Base-by-base conservation (phyloP, 2,329 filamentous ascomycete genomes). In the Gremmenia infestans region DNA sequence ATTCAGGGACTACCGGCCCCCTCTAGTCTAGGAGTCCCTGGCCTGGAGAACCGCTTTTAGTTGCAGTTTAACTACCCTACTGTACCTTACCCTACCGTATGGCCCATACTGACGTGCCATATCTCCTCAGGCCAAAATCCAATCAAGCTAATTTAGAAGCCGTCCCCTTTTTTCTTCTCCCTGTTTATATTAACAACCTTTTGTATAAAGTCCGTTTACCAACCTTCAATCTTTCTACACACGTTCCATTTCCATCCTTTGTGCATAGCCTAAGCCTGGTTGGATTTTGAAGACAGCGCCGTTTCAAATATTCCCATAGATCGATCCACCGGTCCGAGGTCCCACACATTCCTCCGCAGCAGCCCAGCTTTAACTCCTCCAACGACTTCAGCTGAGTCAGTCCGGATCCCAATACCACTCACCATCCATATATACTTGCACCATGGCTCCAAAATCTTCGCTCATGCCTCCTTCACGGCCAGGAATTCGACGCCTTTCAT, bases 401-500 rank as follows among this genome's bases (percentile, higher is more conserved):
- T 35, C 23, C 45, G 12, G 28, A 48, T 15, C 17, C 23, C 23
- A 15, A 15, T 48, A 32, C 28, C 4, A 40, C 15, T 42, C 19
- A 2, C 2, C 32, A n/a, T 42, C 25, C 45, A 51, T 53, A 54
- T 48, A 51, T 49, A 48, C 28, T 36, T 40, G 37, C 45, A 58
- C 22, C 50, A 65, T 65, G 63, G 56, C 58, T 23, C 55, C 63
- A 39, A 47, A 56, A 49, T 37, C 45, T 22, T 47, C 62, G 2
- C 25, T 42, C 32, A 42, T 65, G 5, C 49, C 53, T 46, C 53
- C 58, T 25, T 59, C 61, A 45, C 56, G 66, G 58, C 67, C 66
- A 36, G 57, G 55, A 37, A 47, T 68, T 54, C 63, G 67, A 50
- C 66, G 67, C 48, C 63, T 72, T 39, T 71, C 70, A 35, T 68